Evolutionary conservation across 139 green algal genomes (phyloP).

Genomic region (Desmodesmus armatus): DNA sequence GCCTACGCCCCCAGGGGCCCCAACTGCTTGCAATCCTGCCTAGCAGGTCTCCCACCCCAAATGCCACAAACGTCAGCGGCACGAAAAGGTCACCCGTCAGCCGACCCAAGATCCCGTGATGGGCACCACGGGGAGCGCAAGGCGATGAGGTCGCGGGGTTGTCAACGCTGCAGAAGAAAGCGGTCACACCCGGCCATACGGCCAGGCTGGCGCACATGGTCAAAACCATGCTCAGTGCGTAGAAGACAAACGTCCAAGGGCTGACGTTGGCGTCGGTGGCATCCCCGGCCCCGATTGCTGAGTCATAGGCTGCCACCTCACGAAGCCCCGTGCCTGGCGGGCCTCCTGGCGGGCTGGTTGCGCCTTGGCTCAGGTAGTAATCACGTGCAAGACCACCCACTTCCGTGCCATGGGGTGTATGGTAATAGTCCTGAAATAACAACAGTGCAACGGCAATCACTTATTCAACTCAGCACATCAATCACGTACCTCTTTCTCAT

Average conservation of each 20-base stretch:
- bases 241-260: constrained; percentile 33
- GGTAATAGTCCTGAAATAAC: constrained; percentile 41
- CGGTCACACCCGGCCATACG: constrained; percentile 52
- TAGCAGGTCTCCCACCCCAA: constrained; percentile 46
- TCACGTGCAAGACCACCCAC: not conserved
- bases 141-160: constrained; percentile 47
- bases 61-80: constrained; percentile 53
- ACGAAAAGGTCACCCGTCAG: constrained; percentile 53
- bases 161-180: constrained; percentile 53
- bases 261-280: not conserved
- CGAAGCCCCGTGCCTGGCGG: constrained; percentile 6
- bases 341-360: not conserved
- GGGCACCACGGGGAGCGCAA: constrained; percentile 42
- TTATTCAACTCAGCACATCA: not conserved
- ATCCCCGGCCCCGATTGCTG: constrained; percentile 10
- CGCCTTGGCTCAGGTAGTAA: constrained; percentile 25
- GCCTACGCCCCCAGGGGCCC: constrained; percentile 39
- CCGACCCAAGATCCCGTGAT: constrained; percentile 4
- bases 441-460: too few relatives aligned
- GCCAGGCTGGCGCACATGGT: constrained; percentile 45
- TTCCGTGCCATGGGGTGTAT: not conserved
- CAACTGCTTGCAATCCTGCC: constrained; percentile 44
- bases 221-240: constrained; percentile 32
- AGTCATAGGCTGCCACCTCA: constrained; percentile 19
- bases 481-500: too few relatives aligned